Conservation (phyloP, 2,329 filamentous ascomycete species). For the Cadophora malorum region DNA sequence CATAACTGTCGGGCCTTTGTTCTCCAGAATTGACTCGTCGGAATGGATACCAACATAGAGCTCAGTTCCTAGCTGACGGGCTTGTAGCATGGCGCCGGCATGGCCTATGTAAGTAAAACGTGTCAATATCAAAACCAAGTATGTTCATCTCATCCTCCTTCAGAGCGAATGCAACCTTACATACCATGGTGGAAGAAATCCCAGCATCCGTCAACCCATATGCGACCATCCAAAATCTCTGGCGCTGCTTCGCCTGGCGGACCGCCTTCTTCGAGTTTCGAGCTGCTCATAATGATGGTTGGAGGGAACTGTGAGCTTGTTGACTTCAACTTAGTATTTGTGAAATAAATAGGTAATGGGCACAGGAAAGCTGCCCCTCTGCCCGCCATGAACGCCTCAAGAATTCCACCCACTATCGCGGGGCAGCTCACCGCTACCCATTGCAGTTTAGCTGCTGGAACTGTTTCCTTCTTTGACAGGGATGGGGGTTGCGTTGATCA, state of each 20-base stretch:
- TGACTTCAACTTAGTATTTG: not conserved
- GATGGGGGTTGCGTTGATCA: not conserved
- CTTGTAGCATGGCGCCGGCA: slow-evolving; percentile 95
- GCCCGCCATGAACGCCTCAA: slow-evolving; percentile 4
- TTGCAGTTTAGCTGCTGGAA: slow-evolving; percentile 2
- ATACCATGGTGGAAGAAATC: slow-evolving; percentile 97
- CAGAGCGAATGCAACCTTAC: slow-evolving; percentile 31
- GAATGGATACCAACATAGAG: slow-evolving; percentile 94
- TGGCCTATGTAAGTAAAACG: slow-evolving; percentile 66
- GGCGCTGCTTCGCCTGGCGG: slow-evolving; percentile 43
- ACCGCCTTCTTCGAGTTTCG: slow-evolving; percentile 31
- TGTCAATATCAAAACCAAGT: slow-evolving; percentile 18
- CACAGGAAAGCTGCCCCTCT: slow-evolving; percentile 7
- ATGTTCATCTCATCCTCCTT: not conserved
- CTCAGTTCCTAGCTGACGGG: slow-evolving; percentile 86
- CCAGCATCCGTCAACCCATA: slow-evolving; percentile 99
- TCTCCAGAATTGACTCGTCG: slow-evolving; percentile 92
- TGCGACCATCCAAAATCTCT: slow-evolving; percentile 65
- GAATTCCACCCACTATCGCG: slow-evolving; percentile 7
- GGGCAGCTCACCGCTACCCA: slow-evolving; percentile 21
- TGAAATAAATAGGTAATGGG: not conserved
- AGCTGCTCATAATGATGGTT: slow-evolving; percentile 25
- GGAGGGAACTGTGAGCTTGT: not conserved
- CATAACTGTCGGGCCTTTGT: slow-evolving; percentile 99
- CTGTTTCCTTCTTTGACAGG: not conserved